phyloP scores from a whole-genome alignment of 2,329 filamentous ascomycete genomes.

The Aspergillus sp. region DNA sequence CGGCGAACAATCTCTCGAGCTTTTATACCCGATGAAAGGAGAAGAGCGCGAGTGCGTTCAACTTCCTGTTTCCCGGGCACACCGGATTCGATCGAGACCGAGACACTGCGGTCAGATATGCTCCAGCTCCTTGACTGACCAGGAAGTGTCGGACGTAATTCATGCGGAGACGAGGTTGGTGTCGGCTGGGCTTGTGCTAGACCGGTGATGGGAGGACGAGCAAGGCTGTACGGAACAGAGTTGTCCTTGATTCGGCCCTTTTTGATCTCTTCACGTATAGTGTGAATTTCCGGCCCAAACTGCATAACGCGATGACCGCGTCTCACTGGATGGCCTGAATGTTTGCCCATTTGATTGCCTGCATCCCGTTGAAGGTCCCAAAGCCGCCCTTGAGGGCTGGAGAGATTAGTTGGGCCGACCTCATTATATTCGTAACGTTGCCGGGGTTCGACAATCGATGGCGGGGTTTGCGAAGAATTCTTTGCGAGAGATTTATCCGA shows the following conservation, averaged over 20 bases:
- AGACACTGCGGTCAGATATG: conserved; percentile 53
- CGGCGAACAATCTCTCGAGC: conserved; percentile 75
- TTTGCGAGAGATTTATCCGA: conserved; percentile 37
- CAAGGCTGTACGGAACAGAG: conserved; percentile 30
- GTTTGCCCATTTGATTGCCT: background rate
- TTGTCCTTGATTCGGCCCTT: conserved; percentile 27
- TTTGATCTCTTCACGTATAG: conserved; percentile 23
- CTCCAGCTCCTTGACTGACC: conserved; percentile 56
- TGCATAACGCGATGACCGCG: conserved; percentile 27
- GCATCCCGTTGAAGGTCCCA: conserved; percentile 13
- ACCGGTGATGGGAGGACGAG: conserved; percentile 47
- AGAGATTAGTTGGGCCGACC: conserved; percentile 17
- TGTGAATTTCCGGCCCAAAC: conserved; percentile 30
- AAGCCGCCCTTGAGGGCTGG: conserved; percentile 15
- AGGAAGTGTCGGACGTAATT: conserved; percentile 37
- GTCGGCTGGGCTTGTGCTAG: conserved; percentile 43
- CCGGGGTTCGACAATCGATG: conserved; percentile 52
- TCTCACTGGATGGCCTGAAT: conserved; percentile 7
- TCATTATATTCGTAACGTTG: conserved; percentile 37
- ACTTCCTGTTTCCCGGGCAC: conserved; percentile 69
- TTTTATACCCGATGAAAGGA: conserved; percentile 85
- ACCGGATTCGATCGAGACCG: conserved; percentile 34
- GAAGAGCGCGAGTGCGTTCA: conserved; percentile 71
- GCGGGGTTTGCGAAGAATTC: conserved; percentile 48
- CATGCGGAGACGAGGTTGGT: conserved; percentile 22